Conservation (phyloP, 352 stramenopile species). For the Phytophthora cajani region DNA sequence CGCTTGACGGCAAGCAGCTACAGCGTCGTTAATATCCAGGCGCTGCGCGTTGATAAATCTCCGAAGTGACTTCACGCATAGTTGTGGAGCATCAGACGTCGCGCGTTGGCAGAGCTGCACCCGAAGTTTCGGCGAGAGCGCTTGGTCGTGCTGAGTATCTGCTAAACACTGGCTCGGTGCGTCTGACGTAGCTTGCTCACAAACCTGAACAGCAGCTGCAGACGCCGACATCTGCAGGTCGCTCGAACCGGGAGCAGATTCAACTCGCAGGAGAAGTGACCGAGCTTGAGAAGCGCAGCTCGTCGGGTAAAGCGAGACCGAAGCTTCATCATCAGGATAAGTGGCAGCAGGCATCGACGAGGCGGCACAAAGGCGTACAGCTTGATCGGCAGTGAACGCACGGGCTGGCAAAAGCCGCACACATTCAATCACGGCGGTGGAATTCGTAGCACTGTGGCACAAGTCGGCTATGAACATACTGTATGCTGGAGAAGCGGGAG, state of each 20-base stretch:
- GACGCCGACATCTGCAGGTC: constrained; percentile 22
- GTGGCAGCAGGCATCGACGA: constrained; percentile 15
- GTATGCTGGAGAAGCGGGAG: constrained; percentile 4
- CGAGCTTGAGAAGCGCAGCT: constrained; percentile 30
- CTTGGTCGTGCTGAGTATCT: constrained; percentile 33
- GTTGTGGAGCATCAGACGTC: constrained; percentile 26
- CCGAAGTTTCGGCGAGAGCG: constrained; percentile 26
- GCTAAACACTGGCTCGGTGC: constrained; percentile 45
- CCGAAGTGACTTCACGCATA: constrained; percentile 35
- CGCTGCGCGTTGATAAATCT: constrained; percentile 38
- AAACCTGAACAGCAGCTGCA: constrained; percentile 35
- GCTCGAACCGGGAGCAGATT: constrained; percentile 7
- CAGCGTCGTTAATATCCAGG: constrained; percentile 27
- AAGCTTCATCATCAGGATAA: not conserved
- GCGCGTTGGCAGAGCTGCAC: constrained; percentile 39
- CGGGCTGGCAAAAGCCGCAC: constrained; percentile 30
- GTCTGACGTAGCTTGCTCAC: constrained; percentile 35
- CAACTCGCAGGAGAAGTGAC: constrained; percentile 22
- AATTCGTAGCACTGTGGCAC: constrained; percentile 36
- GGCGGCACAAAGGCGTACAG: constrained; percentile 38
- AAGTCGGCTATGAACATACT: constrained; percentile 33
- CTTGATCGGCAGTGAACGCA: constrained; percentile 29
- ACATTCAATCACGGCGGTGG: constrained; percentile 33
- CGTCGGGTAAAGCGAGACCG: constrained; percentile 18
- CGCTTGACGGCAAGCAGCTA: constrained; percentile 33